These are phyloP conservation scores for Peronospora farinosa DNA, from an alignment of 352 stramenopile genomes.

Conservation along the genomic window DNA sequence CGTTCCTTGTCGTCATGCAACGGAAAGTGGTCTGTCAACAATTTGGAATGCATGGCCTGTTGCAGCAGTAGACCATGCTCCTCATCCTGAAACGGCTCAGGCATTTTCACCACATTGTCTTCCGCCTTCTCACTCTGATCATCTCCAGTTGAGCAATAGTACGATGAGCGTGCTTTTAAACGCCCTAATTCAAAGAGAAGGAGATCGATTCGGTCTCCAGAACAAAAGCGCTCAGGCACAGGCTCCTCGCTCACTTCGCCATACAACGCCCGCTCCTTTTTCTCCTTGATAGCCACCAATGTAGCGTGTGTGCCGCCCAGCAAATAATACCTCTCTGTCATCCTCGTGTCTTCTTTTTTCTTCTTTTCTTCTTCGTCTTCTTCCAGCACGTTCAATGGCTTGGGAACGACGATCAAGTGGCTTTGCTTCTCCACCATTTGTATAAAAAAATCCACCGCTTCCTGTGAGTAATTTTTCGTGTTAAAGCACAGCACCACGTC, in stretches of 20 bases:
- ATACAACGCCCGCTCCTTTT: constrained; percentile 44
- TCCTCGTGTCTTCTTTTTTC: constrained; percentile 13
- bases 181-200: constrained; percentile 64
- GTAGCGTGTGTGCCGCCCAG: constrained; percentile 42
- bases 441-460: constrained; percentile 62
- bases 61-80: constrained; percentile 64
- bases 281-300: constrained; percentile 56
- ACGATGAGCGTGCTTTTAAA: constrained; percentile 37
- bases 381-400: constrained; percentile 36
- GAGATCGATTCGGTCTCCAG: constrained; percentile 69
- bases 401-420: constrained; percentile 43
- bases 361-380: constrained; percentile 20
- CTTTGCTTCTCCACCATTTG: constrained; percentile 59
- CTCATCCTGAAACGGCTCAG: constrained; percentile 52
- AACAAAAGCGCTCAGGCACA: constrained; percentile 45
- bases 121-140: constrained; percentile 2
- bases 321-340: constrained; percentile 42
- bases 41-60: constrained; percentile 55
- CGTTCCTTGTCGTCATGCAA: constrained; percentile 72
- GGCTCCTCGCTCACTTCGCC: constrained; percentile 39
- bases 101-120: constrained; percentile 23
- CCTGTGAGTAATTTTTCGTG: constrained; percentile 41
- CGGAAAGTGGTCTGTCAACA: constrained; percentile 67
- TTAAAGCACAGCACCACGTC: constrained; percentile 74
- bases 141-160: constrained; percentile 8